A percentile compares a stretch with the other conserved stretches of the same genome.
phyloP scores from a whole-genome alignment of 495 filamentous ascomycete genomes.

The Schizothecium vesticola region DNA sequence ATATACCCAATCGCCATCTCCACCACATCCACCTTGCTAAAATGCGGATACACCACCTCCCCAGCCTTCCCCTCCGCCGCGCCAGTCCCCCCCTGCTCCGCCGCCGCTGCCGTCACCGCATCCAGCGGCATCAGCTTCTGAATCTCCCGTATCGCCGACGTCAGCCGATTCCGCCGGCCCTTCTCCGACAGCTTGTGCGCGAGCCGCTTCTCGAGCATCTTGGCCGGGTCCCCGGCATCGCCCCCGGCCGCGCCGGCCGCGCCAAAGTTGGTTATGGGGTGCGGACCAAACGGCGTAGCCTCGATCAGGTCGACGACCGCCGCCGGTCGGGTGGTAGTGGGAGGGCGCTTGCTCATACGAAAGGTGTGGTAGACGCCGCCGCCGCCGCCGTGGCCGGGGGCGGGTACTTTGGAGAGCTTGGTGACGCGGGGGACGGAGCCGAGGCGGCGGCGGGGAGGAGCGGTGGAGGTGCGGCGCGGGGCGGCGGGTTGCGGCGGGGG shows the following conservation, averaged over 20 bases:
- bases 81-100: too few relatives aligned
- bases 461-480: constrained; percentile 2
- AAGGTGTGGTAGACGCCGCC: constrained; percentile 1
- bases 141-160: constrained; percentile 30
- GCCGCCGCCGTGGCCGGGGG: not conserved
- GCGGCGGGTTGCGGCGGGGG: not conserved
- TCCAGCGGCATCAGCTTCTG: constrained; percentile 26
- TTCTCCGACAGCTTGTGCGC: constrained; percentile 35
- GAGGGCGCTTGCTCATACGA: not conserved
- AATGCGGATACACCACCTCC: constrained; percentile 15
- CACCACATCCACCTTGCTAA: constrained; percentile 30
- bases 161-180: constrained; percentile 25
- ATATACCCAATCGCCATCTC: constrained; percentile 31
- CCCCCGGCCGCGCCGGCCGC: not conserved
- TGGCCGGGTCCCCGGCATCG: constrained; percentile 9
- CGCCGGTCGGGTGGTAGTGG: not conserved
- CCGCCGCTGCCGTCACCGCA: not conserved
- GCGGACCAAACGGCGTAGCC: not conserved
- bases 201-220: constrained; percentile 22
- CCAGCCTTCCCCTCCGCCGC: not conserved
- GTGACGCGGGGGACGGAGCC: constrained; percentile 14
- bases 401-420: not conserved
- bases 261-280: not conserved
- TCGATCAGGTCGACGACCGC: not conserved
- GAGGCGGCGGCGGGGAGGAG: constrained; percentile 1